A percentile compares a stretch with the other conserved stretches of the same genome.
Conservation (phyloP, 1,284 basidiomycete species). For the Cystobasidium sp. region DNA sequence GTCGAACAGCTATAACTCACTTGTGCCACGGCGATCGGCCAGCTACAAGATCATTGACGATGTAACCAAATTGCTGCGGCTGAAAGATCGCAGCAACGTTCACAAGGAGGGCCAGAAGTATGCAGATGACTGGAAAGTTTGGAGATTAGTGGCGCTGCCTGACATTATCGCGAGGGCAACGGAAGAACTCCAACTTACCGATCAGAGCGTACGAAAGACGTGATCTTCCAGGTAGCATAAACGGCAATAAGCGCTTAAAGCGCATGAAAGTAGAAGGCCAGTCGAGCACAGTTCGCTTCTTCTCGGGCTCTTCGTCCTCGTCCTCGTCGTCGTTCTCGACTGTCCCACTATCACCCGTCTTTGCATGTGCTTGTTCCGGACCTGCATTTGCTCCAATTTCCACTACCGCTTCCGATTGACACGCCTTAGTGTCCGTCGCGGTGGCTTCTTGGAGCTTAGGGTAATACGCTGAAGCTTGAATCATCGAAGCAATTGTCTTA, state of each 20-base stretch:
- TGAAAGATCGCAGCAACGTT: conserved; percentile 73
- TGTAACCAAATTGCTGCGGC: conserved; percentile 71
- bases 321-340: conserved; percentile 16
- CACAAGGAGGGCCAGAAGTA: conserved; percentile 69
- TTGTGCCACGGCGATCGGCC: conserved; percentile 53
- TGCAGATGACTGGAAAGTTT: conserved; percentile 60
- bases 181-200: not conserved
- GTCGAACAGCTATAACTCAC: conserved; percentile 64
- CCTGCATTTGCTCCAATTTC: not conserved
- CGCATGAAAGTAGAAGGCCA: conserved; percentile 8
- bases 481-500: not conserved
- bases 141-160: not conserved
- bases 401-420: not conserved
- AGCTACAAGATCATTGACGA: conserved; percentile 62
- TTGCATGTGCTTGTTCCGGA: not conserved
- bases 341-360: not conserved
- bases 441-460: not conserved
- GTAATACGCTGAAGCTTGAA: not conserved
- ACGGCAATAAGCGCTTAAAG: conserved; percentile 64
- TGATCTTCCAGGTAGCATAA: conserved; percentile 77
- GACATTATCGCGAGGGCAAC: too few relatives aligned
- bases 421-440: not conserved
- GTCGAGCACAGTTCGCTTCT: conserved; percentile 15
- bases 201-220: conserved; percentile 70
- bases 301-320: conserved; percentile 11